phyloP scores from a whole-genome alignment of 179 eudicot genomes.

The Patellifolia procumbens region DNA sequence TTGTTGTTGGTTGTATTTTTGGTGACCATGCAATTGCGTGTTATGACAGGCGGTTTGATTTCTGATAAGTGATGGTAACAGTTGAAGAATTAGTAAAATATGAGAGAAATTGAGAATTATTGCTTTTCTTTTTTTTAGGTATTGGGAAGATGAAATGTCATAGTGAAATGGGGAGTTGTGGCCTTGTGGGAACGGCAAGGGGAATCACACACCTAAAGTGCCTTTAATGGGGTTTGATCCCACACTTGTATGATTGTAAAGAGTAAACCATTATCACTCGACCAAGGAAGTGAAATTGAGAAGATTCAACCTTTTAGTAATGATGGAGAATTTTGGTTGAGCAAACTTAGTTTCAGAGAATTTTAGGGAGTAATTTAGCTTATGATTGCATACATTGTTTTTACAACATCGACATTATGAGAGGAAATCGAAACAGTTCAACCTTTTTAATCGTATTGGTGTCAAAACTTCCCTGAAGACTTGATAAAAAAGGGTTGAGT shows the following conservation, averaged over 20 bases:
- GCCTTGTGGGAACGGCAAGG: no score
- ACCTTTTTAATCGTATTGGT: neutral
- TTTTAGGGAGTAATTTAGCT: neutral
- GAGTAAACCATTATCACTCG: no score
- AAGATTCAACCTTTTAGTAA: neutral
- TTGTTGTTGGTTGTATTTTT: neutral
- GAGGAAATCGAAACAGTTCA: no score
- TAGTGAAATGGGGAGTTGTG: no score
- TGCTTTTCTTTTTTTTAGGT: no score
- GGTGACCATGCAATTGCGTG: neutral
- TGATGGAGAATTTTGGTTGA: neutral
- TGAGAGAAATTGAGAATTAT: neutral
- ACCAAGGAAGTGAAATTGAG: neutral
- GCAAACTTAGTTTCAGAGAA: neutral
- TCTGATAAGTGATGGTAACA: neutral
- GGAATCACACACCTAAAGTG: no score
- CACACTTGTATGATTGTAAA: no score
- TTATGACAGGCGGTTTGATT: neutral
- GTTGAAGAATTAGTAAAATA: neutral
- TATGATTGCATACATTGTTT: neutral
- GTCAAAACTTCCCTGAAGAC: neutral
- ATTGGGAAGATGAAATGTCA: no score
- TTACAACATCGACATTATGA: neutral
- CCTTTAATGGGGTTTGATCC: no score
- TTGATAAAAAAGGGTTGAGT: no score